Evolutionary conservation across 2,329 filamentous ascomycete species (phyloP), one percentile per base, ranked within the genome.

Genomic region (Rhinocladiella mackenziei): DNA sequence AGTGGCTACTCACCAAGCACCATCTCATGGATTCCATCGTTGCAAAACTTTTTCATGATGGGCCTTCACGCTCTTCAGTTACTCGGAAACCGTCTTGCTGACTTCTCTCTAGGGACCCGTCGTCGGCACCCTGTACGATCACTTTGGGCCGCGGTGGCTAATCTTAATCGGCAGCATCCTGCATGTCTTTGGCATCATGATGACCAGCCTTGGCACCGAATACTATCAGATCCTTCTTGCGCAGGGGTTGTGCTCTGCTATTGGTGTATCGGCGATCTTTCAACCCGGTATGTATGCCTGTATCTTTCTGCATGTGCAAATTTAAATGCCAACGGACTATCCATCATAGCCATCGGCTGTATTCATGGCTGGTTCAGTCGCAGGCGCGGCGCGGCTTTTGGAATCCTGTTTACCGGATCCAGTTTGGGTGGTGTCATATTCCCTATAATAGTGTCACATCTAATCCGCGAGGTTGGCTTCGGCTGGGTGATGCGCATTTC

Each of bases 11-110:
- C 74, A 0, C 56, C 74, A 1, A 76, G 73, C 39, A 73, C 72
- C 0, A 66, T 82, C n/a, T 65, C 77, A n/a, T 82, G 77, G 78
- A 80, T 81, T 32, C 69, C 75, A 0, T 77, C 76, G 1, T 58
- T 80, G 6, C 71, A 71, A 39, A 61, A 65, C 10, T 72, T 70
- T 49, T 59, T 71, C 49, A 70, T 58, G 50, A 51, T 53, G 14
- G 48, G 48, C 36, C n/a, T n/a, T n/a, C n/a, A n/a, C n/a, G n/a
- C n/a, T n/a, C n/a, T n/a, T n/a, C n/a, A n/a, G n/a, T n/a, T n/a
- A n/a, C n/a, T n/a, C n/a, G n/a, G n/a, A n/a, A n/a, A n/a, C n/a
- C 14, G 8, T 15, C 8, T 32, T 32, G 7, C 29, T n/a, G n/a
- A n/a, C 14, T 6, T 6, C 7, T 32, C 29, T 32, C 13, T 33